Conservation (phyloP, 2,329 filamentous ascomycete species). For the Pestalotiopsis sp. region DNA sequence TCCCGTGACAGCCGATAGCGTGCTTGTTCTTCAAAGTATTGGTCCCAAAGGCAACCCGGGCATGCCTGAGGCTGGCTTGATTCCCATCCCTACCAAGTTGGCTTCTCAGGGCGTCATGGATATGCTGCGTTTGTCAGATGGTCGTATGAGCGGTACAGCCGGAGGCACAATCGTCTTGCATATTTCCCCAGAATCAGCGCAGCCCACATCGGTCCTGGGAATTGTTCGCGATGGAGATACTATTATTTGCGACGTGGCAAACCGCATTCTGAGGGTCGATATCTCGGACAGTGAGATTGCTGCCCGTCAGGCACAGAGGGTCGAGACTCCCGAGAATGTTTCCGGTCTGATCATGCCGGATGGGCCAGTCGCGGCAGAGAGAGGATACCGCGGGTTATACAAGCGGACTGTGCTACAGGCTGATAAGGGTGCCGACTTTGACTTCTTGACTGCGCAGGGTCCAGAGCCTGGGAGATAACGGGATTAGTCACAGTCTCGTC, state of each 20-base stretch:
- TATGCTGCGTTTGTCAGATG: conserved; percentile 84
- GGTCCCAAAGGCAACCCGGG: conserved; percentile 91
- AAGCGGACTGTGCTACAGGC: conserved; percentile 63
- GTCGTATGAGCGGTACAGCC: conserved; percentile 81
- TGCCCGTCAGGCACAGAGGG: conserved; percentile 11
- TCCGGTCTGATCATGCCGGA: neutral
- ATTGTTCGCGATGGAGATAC: conserved; percentile 76
- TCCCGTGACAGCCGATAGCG: conserved; percentile 60
- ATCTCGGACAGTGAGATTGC: conserved; percentile 72
- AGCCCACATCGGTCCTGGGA: conserved; percentile 76
- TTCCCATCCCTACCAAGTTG: conserved; percentile 72
- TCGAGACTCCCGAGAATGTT: conserved; percentile 50
- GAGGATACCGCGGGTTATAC: conserved; percentile 63
- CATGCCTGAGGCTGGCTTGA: conserved; percentile 81
- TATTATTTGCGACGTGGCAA: conserved; percentile 76
- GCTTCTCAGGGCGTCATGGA: conserved; percentile 76
- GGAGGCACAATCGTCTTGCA: conserved; percentile 92
- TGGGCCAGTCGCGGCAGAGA: neutral
- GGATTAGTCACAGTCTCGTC: neutral
- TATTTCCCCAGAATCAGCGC: conserved; percentile 80
- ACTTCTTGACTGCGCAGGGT: conserved; percentile 47
- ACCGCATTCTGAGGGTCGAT: conserved; percentile 59
- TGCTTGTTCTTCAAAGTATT: conserved; percentile 85
- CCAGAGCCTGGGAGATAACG: neutral
- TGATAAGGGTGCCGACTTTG: conserved; percentile 62